Evolutionary conservation across 805 yeast genomes (phyloP), one percentile per base, ranked within the genome.

Genomic region (Dipodascopsis tothii): DNA sequence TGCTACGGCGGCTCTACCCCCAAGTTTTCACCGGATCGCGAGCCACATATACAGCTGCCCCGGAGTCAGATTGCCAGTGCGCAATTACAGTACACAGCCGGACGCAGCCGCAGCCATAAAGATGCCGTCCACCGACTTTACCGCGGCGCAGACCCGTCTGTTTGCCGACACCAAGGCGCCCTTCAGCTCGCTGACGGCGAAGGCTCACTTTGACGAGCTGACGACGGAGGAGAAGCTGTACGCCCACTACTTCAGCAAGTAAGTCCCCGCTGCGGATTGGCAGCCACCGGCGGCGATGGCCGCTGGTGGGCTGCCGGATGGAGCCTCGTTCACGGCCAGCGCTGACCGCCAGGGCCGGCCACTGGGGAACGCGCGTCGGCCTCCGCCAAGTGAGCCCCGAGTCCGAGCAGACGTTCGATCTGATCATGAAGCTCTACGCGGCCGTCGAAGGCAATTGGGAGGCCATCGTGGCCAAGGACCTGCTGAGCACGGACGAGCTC

Each of bases 301-400:
- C n/a, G n/a, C n/a, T n/a, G n/a, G n/a, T n/a, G n/a, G n/a, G n/a
- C n/a, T n/a, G n/a, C n/a, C n/a, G n/a, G n/a, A n/a, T n/a, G n/a
- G n/a, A n/a, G n/a, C n/a, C n/a, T n/a, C n/a, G n/a, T n/a, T n/a
- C n/a, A n/a, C n/a, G n/a, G n/a, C n/a, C 4, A 35, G 18, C 14
- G 21, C 20, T 16, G n/a, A 17, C 19, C 18, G 9, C 18, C 32
- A 48, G 50, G 21, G 95, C 94, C 2, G 77, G 87, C 35, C 94
- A 84, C 60, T 77, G 77, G 65, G 96, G 96, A 32, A 73, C 92
- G 7, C 70, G 92, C 50, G 84, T 80, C 4, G 84, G 83, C 2
- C 67, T 84, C 47, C 72, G 94, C 57, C 85, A 86, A 33, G 94
- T 86, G 4, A 80, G 88, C 7, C 81, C 82, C 19, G 94, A 86